Base-by-base conservation (phyloP, 768 basidiomycete species). In the Mrakia blollopis region DNA sequence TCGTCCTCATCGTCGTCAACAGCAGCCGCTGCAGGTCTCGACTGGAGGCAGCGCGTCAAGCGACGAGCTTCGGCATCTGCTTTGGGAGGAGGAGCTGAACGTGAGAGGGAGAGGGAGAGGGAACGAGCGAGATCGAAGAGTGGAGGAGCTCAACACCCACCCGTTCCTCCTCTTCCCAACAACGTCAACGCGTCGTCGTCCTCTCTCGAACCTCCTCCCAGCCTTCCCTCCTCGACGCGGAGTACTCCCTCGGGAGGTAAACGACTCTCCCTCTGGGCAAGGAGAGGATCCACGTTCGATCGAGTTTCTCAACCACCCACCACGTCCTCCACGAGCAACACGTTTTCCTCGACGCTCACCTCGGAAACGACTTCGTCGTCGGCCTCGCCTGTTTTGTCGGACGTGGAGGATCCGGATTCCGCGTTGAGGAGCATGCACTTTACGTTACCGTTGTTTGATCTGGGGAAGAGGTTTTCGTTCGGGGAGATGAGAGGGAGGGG, bases 401-500 rank as follows among this genome's bases (percentile, higher is more conserved):
- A 50, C 16, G 47, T 50, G 47, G 47, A 50, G 47, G 47, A 50
- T 14, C 47, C 35, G 9, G 65, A 68, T 18, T 39, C 23, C 5
- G 13, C 35, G 37, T 3, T 21, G 18, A n/a, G 39, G 37, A 6
- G 21, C 25, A 21, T 39, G 21, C 35, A 68, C 18, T 68, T 39
- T 13, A 68, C 65, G 35, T n/a, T 68, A 23, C 65, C 65, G 16
- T 37, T 68, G 65, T 68, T 68, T 37, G 65, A 68, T 37, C 4
- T 68, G 65, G 65, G 65, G 35, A 68, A 68, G 37, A 39, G 37
- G 37, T 68, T 68, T 23, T 68, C 65, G 39, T 41, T 68, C 18
- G 65, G 65, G 13, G 65, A 68, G 21, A 18, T 37, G 21, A 23
- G 37, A 25, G 37, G 30, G 63, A 65, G 14, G 35, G 21, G 30